Evolutionary conservation across 805 yeast species (phyloP), one percentile per base, ranked within the genome.

Genomic region (Wickerhamomyces alni): DNA sequence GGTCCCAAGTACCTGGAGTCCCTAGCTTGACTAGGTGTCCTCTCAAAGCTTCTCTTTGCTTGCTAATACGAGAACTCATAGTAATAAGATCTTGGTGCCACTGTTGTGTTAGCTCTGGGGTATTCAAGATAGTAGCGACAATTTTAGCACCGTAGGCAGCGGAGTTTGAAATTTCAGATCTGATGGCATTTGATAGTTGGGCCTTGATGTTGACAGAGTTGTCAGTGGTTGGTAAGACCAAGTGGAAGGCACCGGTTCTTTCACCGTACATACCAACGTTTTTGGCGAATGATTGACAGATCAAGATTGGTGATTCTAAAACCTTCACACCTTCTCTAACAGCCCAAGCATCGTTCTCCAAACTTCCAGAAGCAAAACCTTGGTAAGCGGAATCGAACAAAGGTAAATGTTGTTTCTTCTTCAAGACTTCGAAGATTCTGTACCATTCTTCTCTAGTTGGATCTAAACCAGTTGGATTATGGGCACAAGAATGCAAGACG

Each of bases 201-300:
- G 95, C 78, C 40, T 67, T 62, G 44, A 89, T 70, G 17, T 89
- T 87, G 17, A 55, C 59, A 46, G 71, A 70, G 41, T 77, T 69
- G 18, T 64, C 54, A 8, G 64, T 55, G 15, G 50, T 35, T 27
- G 78, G 74, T 19, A 80, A 59, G 10, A 87, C 75, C 18, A 89
- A 60, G 58, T 89, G 96, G 62, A 91, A 75, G 19, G 93, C 94
- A 46, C 99, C 99, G 26, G 83, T 87, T 70, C 99, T 83, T 71
- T 91, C 98, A 62, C 98, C 98, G 59, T 91, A 91, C 79, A 91
- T 82, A 49, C 98, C 98, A 57, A 85, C 85, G 66, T 93, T 91
- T 65, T 91, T 91, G 41, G 98, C 96, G 64, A 91, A 91, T 9
- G 96, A 88, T 71, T 91, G 99, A 65, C 96, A 88, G 42, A 91